Evolutionary conservation across 371 early-diverging fungal species (phyloP).

Genomic region (Rhizopus stolonifer): DNA sequence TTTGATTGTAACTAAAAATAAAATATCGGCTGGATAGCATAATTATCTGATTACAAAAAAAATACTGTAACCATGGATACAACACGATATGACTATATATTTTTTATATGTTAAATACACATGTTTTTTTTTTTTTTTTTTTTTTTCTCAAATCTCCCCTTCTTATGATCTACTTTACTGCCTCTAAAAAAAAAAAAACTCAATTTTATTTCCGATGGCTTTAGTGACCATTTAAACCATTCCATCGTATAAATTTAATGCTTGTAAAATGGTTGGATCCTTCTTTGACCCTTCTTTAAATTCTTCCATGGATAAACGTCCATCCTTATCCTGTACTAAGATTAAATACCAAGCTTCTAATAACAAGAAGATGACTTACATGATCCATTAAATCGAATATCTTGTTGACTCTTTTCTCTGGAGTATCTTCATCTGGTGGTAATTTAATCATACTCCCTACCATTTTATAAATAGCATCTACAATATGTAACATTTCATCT

Average conservation of each 20-base stretch:
- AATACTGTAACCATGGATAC: too few species aligned
- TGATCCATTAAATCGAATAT: conserved; percentile 89
- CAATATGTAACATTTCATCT: conserved; percentile 88
- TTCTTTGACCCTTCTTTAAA: conserved; percentile 88
- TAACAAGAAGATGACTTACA: conserved; percentile 31
- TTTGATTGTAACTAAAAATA: too few species aligned
- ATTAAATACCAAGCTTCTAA: not conserved
- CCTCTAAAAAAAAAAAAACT: too few species aligned
- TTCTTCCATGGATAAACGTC: conserved; percentile 76
- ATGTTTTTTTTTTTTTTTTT: too few species aligned
- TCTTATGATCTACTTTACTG: too few species aligned
- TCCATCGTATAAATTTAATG: conserved; percentile 85
- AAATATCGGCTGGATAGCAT: too few species aligned
- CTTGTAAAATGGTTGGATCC: conserved; percentile 88
- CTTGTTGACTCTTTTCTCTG: conserved; percentile 89
- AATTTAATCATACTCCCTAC: conserved; percentile 88
- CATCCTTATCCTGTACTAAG: conserved; percentile 67
- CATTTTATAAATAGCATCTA: conserved; percentile 93
- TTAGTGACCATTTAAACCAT: conserved; percentile 74
- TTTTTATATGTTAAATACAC: too few species aligned
- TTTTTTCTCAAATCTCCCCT: too few species aligned
- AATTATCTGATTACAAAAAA: too few species aligned
- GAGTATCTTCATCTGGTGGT: conserved; percentile 91
- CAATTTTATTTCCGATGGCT: too few species aligned
- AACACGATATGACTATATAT: too few species aligned